A percentile compares a stretch with the other conserved stretches of the same genome.
These are phyloP conservation scores for Xylariomycetidae sp. DNA, from an alignment of 2,329 filamentous ascomycete species.

Conservation along the genomic window DNA sequence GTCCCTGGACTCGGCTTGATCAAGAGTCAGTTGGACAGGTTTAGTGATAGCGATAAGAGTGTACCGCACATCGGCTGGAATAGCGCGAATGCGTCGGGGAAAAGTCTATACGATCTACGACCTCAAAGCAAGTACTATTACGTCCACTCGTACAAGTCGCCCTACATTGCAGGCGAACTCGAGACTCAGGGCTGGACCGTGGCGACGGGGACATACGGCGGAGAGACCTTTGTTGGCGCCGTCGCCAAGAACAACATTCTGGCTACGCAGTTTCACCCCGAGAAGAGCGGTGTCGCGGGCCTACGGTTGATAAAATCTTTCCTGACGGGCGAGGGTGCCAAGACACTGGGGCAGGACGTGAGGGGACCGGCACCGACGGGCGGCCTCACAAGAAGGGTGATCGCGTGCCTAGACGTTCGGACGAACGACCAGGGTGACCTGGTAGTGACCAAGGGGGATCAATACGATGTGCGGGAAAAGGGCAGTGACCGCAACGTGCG, in stretches of 20 bases:
- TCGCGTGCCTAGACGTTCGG: constrained; percentile 93
- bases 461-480: constrained; percentile 97
- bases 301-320: constrained; percentile 82
- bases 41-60: constrained; percentile 72
- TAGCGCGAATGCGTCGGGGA: constrained; percentile 63
- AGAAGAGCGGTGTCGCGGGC: constrained; percentile 91
- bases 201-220: constrained; percentile 83
- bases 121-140: constrained; percentile 96
- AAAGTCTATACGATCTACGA: constrained; percentile 68
- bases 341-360: constrained; percentile 39
- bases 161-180: constrained; percentile 67
- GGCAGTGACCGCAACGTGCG: constrained; percentile 63
- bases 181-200: constrained; percentile 84
- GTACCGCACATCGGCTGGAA: constrained; percentile 99
- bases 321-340: constrained; percentile 63
- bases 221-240: constrained; percentile 87
- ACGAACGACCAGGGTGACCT: constrained; percentile 92
- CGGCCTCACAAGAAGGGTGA: constrained; percentile 86
- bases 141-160: constrained; percentile 88
- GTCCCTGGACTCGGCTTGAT: constrained; percentile 74
- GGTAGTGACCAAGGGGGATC: constrained; percentile 96
- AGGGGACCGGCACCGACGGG: constrained; percentile 37
- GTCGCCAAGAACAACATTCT: constrained; percentile 81
- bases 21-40: constrained; percentile 65
- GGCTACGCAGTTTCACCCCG: constrained; percentile 94